phyloP scores from a whole-genome alignment of 2,329 filamentous ascomycete genomes.

The Talaromyces piceae region DNA sequence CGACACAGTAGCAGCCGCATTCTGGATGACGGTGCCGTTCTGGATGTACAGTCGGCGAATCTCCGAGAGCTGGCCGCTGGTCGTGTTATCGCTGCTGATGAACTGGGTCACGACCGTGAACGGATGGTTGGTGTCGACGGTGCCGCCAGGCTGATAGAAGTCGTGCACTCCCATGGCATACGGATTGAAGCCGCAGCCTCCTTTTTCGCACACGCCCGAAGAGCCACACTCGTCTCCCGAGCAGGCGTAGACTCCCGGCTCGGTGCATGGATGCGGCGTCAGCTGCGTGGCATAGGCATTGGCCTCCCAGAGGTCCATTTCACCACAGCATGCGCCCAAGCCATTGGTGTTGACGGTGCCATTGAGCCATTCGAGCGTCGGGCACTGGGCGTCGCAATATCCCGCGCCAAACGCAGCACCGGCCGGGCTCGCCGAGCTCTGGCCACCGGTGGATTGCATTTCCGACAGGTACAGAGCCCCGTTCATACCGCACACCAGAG shows the following conservation, averaged over 20 bases:
- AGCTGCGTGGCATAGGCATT: slow-evolving; percentile 57
- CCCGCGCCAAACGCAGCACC: slow-evolving; percentile 56
- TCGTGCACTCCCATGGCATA: slow-evolving; percentile 57
- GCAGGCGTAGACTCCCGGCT: slow-evolving; percentile 46
- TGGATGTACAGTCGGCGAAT: slow-evolving; percentile 62
- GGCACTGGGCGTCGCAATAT: slow-evolving; percentile 57
- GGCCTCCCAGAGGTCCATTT: slow-evolving; percentile 66
- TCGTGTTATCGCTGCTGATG: slow-evolving; percentile 43
- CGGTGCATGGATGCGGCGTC: slow-evolving; percentile 59
- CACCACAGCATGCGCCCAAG: slow-evolving; percentile 57
- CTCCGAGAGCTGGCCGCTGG: slow-evolving; percentile 48
- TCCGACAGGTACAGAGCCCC: slow-evolving; percentile 60
- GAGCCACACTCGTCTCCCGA: slow-evolving; percentile 47
- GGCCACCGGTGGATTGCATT: slow-evolving; percentile 50
- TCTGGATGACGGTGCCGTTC: slow-evolving; percentile 52
- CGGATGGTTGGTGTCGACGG: slow-evolving; percentile 52
- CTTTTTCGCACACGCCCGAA: slow-evolving; percentile 57
- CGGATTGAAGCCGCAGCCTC: slow-evolving; percentile 64
- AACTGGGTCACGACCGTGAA: slow-evolving; percentile 64
- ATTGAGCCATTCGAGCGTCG: slow-evolving; percentile 47
- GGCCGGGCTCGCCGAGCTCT: slow-evolving; percentile 42
- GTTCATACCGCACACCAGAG: slow-evolving; percentile 62
- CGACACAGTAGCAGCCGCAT: slow-evolving; percentile 41
- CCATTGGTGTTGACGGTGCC: slow-evolving; percentile 48
- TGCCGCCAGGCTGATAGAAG: slow-evolving; percentile 56